Evolutionary conservation across 192 early-diverging fungal species (phyloP).

Genomic region (Diversispora epigaea): DNA sequence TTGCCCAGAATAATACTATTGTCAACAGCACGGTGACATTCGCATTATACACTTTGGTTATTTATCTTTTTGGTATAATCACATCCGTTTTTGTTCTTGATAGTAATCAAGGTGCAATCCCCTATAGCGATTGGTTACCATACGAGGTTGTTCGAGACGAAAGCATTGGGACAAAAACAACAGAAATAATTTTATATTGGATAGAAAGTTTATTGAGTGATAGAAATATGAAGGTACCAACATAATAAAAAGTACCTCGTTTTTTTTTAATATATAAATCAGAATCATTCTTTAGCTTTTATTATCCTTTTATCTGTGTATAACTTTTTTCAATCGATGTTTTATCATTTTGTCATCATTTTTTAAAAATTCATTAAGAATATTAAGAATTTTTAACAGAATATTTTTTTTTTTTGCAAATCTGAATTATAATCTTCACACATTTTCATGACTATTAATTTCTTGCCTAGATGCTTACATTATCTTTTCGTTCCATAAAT

Average conservation of each 20-base stretch:
- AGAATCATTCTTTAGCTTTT: neutral
- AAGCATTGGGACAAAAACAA: neutral
- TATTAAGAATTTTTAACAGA: no score
- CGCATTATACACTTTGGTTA: slow-evolving; percentile 47
- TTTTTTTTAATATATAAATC: neutral
- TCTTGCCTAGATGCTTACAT: no score
- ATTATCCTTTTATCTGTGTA: neutral
- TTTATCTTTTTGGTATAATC: slow-evolving; percentile 51
- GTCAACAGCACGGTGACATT: slow-evolving; percentile 48
- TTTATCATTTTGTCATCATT: no score
- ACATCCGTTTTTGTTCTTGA: slow-evolving; percentile 50
- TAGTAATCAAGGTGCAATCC: slow-evolving; percentile 32
- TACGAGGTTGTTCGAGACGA: slow-evolving; percentile 6
- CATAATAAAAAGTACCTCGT: neutral
- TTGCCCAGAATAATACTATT: slow-evolving; percentile 20
- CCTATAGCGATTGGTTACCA: neutral
- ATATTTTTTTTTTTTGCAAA: no score
- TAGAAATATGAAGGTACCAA: slow-evolving; percentile 25
- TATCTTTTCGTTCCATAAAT: no score
- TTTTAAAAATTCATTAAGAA: no score
- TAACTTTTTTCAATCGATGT: no score
- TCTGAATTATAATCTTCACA: no score
- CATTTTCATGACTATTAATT: neutral
- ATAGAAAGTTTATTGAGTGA: slow-evolving; percentile 22
- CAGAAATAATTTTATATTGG: slow-evolving; percentile 28